Conservation (phyloP, 371 early-diverging fungal species). For the Syncephalastrum racemosum region DNA sequence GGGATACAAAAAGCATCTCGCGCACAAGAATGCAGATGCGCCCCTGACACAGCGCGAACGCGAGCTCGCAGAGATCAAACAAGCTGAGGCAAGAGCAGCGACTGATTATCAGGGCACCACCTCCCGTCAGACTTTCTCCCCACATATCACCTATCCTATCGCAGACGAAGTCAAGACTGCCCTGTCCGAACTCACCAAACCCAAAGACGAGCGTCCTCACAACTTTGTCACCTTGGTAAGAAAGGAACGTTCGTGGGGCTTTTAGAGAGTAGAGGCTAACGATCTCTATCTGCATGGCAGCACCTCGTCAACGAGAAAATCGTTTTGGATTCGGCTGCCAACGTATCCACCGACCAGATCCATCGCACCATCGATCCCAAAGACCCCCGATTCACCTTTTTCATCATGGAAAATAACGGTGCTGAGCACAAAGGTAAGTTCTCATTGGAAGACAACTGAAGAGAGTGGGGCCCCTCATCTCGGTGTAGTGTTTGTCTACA, state of each 20-base stretch:
- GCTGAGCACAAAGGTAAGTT: constrained; percentile 50
- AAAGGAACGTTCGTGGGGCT: background rate
- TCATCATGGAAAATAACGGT: constrained; percentile 46
- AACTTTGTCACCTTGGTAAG: constrained; percentile 70
- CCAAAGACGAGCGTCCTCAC: constrained; percentile 33
- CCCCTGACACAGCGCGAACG: constrained; percentile 84
- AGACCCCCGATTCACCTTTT: constrained; percentile 73
- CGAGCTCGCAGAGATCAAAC: constrained; percentile 68
- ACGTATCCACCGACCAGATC: constrained; percentile 44
- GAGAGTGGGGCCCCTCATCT: background rate
- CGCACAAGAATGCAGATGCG: constrained; percentile 70
- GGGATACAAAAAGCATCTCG: constrained; percentile 75
- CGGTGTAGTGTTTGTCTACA: constrained; percentile 70
- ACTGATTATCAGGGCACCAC: constrained; percentile 55
- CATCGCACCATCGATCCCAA: constrained; percentile 44
- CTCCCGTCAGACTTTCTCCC: constrained; percentile 59
- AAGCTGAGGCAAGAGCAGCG: constrained; percentile 58
- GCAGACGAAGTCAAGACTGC: constrained; percentile 59
- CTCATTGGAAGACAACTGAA: background rate
- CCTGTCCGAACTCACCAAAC: constrained; percentile 43
- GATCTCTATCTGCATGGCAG: constrained; percentile 17
- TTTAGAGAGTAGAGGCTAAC: background rate
- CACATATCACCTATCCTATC: constrained; percentile 61
- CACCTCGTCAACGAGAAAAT: constrained; percentile 57
- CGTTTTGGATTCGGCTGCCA: constrained; percentile 46